These are phyloP conservation scores for Ulota crispa DNA, from an alignment of 225 moss, liverwort and hornwort genomes.

Conservation along the genomic window DNA sequence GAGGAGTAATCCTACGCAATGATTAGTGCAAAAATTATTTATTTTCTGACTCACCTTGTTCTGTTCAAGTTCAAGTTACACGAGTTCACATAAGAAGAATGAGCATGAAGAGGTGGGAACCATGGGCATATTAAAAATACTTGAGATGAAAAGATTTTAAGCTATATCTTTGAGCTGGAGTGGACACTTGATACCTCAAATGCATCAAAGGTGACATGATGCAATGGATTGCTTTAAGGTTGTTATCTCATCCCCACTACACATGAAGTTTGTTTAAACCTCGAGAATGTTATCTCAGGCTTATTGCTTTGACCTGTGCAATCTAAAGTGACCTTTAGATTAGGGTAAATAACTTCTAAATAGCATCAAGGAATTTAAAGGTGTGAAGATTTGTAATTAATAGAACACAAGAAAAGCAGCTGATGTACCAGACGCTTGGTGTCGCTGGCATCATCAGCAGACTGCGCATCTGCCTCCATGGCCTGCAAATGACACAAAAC, in stretches of 20 bases:
- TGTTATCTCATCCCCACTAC: neutral
- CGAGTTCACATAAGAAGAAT: neutral
- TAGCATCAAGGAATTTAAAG: neutral
- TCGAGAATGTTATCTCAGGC: neutral
- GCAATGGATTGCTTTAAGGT: neutral
- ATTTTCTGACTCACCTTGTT: neutral
- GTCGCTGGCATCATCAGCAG: slow-evolving; percentile 19
- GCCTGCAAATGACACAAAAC: slow-evolving; percentile 36
- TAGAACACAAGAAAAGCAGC: neutral
- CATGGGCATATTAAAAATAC: neutral
- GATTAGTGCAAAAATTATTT: neutral
- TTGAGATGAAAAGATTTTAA: neutral
- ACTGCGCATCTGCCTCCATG: slow-evolving; percentile 47
- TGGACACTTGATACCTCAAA: neutral
- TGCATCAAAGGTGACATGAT: neutral
- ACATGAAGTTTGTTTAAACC: neutral
- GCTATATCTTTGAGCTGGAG: neutral
- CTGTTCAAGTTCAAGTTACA: neutral
- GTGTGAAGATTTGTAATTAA: neutral
- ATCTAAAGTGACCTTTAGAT: neutral
- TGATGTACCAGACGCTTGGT: slow-evolving; percentile 50
- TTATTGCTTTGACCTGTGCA: neutral
- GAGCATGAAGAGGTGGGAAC: neutral
- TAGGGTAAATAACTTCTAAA: neutral
- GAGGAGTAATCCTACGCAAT: neutral